Conservation (phyloP, 108 stramenopile genomes). For the Conticribra guillardii region DNA sequence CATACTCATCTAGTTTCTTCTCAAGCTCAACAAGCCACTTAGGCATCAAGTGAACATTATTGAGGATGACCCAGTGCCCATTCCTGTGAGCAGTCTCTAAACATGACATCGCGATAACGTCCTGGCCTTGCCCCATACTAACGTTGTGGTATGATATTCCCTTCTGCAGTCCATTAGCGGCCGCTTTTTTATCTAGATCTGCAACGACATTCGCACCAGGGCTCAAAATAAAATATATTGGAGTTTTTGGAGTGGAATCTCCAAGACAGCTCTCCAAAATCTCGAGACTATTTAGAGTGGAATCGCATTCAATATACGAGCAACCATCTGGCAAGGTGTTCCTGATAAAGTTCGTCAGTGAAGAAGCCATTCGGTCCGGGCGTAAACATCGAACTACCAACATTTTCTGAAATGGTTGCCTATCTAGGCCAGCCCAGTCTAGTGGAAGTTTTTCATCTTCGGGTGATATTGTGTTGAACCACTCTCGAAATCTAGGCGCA, state of each 20-base stretch:
- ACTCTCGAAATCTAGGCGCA: conserved; percentile 88
- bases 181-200: conserved; percentile 83
- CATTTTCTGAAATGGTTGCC: conserved; percentile 91
- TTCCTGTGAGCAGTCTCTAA: conserved; percentile 89
- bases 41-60: conserved; percentile 95
- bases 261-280: conserved; percentile 74
- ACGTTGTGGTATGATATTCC: conserved; percentile 91
- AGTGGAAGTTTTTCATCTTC: conserved; percentile 92
- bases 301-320: conserved; percentile 88
- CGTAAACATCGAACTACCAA: conserved; percentile 88
- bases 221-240: conserved; percentile 92
- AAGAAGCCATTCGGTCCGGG: conserved; percentile 85
- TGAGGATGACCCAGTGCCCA: conserved; percentile 94
- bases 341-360: conserved; percentile 80
- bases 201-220: conserved; percentile 92
- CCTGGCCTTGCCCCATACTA: conserved; percentile 95
- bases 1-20: conserved; percentile 90
- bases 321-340: conserved; percentile 72
- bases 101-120: conserved; percentile 86
- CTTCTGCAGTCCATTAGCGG: conserved; percentile 81
- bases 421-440: conserved; percentile 89
- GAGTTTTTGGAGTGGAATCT: conserved; percentile 84
- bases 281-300: conserved; percentile 78
- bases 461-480: conserved; percentile 87
- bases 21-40: conserved; percentile 88